Base-by-base conservation (phyloP, 192 early-diverging fungal species). In the Chytriomyces sp. region DNA sequence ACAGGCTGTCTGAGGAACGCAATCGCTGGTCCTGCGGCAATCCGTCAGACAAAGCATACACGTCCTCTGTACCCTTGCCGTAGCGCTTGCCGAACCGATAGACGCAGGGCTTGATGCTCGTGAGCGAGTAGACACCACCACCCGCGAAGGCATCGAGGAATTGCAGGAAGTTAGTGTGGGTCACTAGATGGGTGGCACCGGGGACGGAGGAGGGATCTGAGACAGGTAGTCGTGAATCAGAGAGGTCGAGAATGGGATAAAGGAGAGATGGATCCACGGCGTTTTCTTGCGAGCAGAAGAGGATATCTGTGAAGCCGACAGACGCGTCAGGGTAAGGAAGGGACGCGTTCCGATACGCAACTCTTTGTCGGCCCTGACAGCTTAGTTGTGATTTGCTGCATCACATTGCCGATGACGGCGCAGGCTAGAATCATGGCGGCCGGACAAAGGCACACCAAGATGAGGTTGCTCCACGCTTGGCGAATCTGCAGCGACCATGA, bases 81-180 rank as follows among this genome's bases (percentile, higher is more conserved):
- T 56, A 53, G 26, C 65, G 26, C 33, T 68, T 68, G 28, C 65
- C 65, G 44, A 68, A 68, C 8, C 55, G 28, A 28, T 68, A 68
- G 19, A 68, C 65, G 19, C 65, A 68, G 7, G 65, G 65, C 28
- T 68, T 68, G 32, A 56, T 38, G 7, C 31, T 19, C 14, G n/a
- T 68, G 19, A 55, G 55, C 3, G 65, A 55, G 33, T 14, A 68
- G 7, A 7, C 52, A 37, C 52, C 6, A 33, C 52, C 25, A 33
- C 39, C 8, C 17, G 59, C 44, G 12, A 22, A n/a, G 25, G 39
- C 1, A 25, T 64, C 37, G 6, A 68, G 33, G 55, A 68, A 68
- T 12, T 34, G 28, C 8, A 68, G 37, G 44, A 68, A 68, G 34
- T 68, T 68, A 34, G 39, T 25, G 52, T 68, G 65, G 0, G 65